A percentile compares a stretch with the other conserved stretches of the same genome.
phyloP scores from a whole-genome alignment of 176 grass and related monocot genomes.

The Cenchrus americanus region DNA sequence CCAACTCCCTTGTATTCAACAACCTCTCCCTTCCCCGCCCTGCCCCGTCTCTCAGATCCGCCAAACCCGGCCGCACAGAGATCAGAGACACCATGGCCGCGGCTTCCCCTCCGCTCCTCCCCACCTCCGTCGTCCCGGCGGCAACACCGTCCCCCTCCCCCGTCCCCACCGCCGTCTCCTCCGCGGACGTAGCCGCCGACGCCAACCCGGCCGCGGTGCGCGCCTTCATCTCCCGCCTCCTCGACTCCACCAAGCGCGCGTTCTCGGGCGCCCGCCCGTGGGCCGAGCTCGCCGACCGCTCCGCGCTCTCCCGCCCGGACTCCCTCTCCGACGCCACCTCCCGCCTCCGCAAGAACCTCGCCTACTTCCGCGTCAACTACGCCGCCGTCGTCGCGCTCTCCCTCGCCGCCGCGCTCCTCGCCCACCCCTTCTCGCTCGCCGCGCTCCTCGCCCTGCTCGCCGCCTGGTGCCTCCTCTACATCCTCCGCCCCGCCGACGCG shows the following conservation, averaged over 20 bases:
- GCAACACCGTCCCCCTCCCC: not conserved
- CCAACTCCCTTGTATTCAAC: too few relatives aligned
- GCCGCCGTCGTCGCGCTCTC: conserved; percentile 45
- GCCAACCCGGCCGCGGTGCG: conserved; percentile 27
- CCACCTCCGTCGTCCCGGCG: conserved; percentile 14
- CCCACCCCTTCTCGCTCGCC: conserved; percentile 58
- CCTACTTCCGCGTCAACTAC: conserved; percentile 95
- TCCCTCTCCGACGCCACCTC: conserved; percentile 51
- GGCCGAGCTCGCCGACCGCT: conserved; percentile 43
- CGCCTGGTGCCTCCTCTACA: conserved; percentile 69
- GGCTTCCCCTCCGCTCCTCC: conserved; percentile 23
- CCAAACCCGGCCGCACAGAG: not conserved
- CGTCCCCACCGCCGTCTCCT: not conserved
- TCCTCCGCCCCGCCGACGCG: conserved; percentile 63
- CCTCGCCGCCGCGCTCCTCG: conserved; percentile 53
- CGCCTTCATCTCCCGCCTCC: conserved; percentile 39
- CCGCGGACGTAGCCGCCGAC: not conserved
- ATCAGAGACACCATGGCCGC: conserved; percentile 18
- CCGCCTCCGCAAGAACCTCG: conserved; percentile 71
- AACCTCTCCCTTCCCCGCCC: not conserved
- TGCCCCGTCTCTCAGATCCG: not conserved
- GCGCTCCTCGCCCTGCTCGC: conserved; percentile 57
- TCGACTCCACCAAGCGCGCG: conserved; percentile 35
- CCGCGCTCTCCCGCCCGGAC: conserved; percentile 46
- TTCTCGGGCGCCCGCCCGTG: conserved; percentile 46